These are phyloP conservation scores for Rhodotorula sp. DNA, from an alignment of 1,284 basidiomycete genomes.

Conservation along the genomic window DNA sequence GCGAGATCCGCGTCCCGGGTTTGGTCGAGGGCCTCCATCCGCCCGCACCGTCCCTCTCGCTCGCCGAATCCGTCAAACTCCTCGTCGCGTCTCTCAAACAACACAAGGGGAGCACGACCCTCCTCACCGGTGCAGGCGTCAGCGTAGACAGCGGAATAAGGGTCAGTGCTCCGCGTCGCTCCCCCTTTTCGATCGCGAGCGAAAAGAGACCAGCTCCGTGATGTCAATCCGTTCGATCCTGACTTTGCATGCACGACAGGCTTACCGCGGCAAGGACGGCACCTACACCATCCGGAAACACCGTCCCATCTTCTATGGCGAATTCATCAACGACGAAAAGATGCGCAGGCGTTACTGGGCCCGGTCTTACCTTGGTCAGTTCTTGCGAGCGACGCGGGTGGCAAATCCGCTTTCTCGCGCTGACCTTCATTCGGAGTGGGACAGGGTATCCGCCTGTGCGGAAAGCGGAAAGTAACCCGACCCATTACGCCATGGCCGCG, in stretches of 20 bases:
- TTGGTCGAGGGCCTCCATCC: constrained; percentile 53
- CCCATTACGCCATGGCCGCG: constrained; percentile 78
- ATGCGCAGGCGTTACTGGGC: constrained; percentile 40
- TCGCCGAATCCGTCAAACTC: constrained; percentile 61
- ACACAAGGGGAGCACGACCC: constrained; percentile 54
- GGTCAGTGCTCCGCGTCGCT: constrained; percentile 45
- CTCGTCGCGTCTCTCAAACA: constrained; percentile 64
- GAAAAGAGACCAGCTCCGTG: neutral
- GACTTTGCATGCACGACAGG: neutral
- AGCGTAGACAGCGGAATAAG: constrained; percentile 89
- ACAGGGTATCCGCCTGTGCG: constrained; percentile 48
- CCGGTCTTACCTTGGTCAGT: constrained; percentile 34
- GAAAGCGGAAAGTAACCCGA: constrained; percentile 76
- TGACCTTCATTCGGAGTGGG: rapidly evolving
- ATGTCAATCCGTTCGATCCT: neutral
- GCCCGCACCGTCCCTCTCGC: constrained; percentile 53
- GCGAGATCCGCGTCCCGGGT: constrained; percentile 48
- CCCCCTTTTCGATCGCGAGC: too few species aligned
- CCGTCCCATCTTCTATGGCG: constrained; percentile 44
- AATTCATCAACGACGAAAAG: constrained; percentile 37
- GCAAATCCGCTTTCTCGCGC: neutral
- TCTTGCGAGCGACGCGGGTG: neutral
- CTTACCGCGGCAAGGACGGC: constrained; percentile 41
- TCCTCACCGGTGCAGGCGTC: constrained; percentile 85
- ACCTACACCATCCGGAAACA: constrained; percentile 42